Evolutionary conservation across 2,329 filamentous ascomycete genomes (phyloP).

Genomic region (Aspergillus sclerotialis): DNA sequence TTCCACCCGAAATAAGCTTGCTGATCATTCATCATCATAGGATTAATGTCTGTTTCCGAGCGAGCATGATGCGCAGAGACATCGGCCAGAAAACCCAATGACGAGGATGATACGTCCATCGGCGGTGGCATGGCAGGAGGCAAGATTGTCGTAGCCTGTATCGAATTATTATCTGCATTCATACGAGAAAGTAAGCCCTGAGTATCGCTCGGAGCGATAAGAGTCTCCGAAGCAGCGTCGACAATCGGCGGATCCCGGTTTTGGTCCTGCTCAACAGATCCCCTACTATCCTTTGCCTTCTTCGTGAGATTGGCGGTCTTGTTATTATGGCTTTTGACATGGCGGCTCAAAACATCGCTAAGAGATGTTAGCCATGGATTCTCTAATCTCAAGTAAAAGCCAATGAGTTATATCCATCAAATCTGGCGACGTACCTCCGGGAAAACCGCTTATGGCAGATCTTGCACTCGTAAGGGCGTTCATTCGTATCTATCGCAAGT

Average conservation of each 20-base stretch:
- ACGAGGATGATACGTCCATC: slow-evolving; percentile 25
- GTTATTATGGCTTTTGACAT: slow-evolving; percentile 44
- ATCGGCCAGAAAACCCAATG: slow-evolving; percentile 35
- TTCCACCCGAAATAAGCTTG: slow-evolving; percentile 26
- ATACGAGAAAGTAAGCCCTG: slow-evolving; percentile 11
- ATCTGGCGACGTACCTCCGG: slow-evolving; percentile 36
- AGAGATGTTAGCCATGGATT: slow-evolving; percentile 3
- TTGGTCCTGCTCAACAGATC: slow-evolving; percentile 19
- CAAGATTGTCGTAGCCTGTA: slow-evolving; percentile 11
- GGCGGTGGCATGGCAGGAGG: slow-evolving; percentile 20
- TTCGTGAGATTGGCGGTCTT: slow-evolving; percentile 8
- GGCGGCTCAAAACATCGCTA: slow-evolving; percentile 45
- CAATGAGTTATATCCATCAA: background rate
- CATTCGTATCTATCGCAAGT: slow-evolving; percentile 42
- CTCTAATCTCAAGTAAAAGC: background rate
- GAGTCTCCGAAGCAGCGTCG: slow-evolving; percentile 7
- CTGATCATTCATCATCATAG: slow-evolving; percentile 22
- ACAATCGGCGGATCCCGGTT: slow-evolving; percentile 18
- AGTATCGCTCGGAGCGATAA: slow-evolving; percentile 7
- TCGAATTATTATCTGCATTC: slow-evolving; percentile 9
- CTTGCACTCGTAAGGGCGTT: slow-evolving; percentile 48
- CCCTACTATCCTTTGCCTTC: slow-evolving; percentile 25
- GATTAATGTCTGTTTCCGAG: slow-evolving; percentile 18
- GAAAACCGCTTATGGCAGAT: slow-evolving; percentile 50
- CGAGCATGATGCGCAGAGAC: slow-evolving; percentile 28